phyloP scores from a whole-genome alignment of 345 rosid species.

The Arabidopsis suecica region DNA sequence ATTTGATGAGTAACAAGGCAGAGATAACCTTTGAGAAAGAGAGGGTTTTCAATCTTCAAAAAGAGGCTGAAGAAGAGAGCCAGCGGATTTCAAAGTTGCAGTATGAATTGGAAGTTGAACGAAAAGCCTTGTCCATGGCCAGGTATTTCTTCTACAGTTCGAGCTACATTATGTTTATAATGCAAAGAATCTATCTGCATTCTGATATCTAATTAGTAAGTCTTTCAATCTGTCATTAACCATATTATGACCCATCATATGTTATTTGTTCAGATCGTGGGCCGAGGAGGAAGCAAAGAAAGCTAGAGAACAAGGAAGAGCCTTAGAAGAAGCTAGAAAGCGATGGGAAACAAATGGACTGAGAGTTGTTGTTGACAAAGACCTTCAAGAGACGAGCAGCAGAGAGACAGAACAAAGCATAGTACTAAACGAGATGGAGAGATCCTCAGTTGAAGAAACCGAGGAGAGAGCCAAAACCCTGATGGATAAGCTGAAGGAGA shows the following conservation, averaged over 20 bases:
- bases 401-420: slow-evolving; percentile 48
- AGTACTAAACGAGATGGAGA: slow-evolving; percentile 58
- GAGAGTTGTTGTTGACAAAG: slow-evolving; percentile 76
- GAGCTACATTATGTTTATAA: slow-evolving; percentile 3
- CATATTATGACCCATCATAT: slow-evolving; percentile 3
- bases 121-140: slow-evolving; percentile 94
- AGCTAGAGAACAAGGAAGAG: slow-evolving; percentile 82
- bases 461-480: slow-evolving; percentile 67
- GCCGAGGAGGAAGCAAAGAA: slow-evolving; percentile 96
- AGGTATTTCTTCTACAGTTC: slow-evolving; percentile 56
- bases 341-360: slow-evolving; percentile 90
- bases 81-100: slow-evolving; percentile 75
- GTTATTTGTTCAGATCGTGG: slow-evolving; percentile 70
- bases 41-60: slow-evolving; percentile 65
- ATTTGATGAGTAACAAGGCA: slow-evolving; percentile 73
- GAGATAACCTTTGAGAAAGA: slow-evolving; percentile 88
- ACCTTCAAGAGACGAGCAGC: slow-evolving; percentile 68
- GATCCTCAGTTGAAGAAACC: slow-evolving; percentile 60
- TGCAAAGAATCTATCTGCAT: not conserved
- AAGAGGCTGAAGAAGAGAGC: slow-evolving; percentile 81
- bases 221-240: not conserved
- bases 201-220: slow-evolving; percentile 11
- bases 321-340: slow-evolving; percentile 86
- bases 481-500: slow-evolving; percentile 62
- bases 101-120: slow-evolving; percentile 88